Base-by-base conservation (phyloP, 139 green algal species). In the Volvox reticuliferus region DNA sequence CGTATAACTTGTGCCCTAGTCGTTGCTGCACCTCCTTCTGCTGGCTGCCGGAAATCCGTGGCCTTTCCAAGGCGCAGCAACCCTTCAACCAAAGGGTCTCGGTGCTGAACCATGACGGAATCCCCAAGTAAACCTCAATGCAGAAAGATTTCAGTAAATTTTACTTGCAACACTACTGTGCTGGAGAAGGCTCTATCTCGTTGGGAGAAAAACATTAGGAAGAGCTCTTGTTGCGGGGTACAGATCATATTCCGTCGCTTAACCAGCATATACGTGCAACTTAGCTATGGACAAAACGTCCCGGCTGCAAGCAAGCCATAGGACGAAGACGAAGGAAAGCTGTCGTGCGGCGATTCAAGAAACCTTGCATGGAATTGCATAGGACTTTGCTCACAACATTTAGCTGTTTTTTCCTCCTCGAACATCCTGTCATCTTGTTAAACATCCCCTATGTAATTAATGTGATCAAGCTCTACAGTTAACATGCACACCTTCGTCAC, bases 51-150 rank as follows among this genome's bases (percentile, higher is more conserved):
- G 32, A 89, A 89, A 28, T 62, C 84, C 0, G 84, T 89, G 5
- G 36, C 84, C 19, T 77, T 78, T 18, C 67, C 84, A 21, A 89
- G 68, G 32, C 36, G 36, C 0, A 89, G 36, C 18, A 80, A 18
- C 5, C 18, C 84, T 50, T 89, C 84, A 22, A 81, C 36, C 37
- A 61, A 20, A 20, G 84, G 68, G 30, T 89, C 84, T 13, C 84
- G 36, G 14, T 88, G 82, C 63, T 87, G 81, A 62, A 32, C 61
- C 81, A 87, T 86, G 26, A 18, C 65, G 12, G 65, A 30, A 55
- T 75, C 22, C 9, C 22, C 6, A 75, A 12, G 22, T 75, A 12
- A 26, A 75, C 12, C 24, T 75, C 67, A 75, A 26, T 28, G 24
- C 67, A 75, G 3, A 75, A 75, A 28, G 9, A 75, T 75, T 62